Percentiles rank a stretch among this genome's conserved stretches.
phyloP scores from a whole-genome alignment of 2,329 filamentous ascomycete species.

The Teratosphaeria gauchensis region DNA sequence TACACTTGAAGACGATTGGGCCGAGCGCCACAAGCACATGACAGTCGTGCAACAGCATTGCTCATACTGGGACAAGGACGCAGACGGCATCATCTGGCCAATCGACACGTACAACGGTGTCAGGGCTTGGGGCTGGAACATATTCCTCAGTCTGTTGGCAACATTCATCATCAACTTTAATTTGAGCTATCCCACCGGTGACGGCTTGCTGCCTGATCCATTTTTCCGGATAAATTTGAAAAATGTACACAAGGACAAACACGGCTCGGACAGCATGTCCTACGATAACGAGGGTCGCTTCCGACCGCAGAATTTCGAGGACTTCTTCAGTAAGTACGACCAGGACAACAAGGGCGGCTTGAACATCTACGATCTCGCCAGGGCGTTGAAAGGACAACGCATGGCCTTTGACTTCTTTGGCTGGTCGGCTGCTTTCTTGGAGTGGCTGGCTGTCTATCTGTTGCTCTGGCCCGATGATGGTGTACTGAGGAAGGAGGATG shows the following conservation, averaged over 20 bases:
- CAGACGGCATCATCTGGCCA: constrained; percentile 46
- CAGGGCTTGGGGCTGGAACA: constrained; percentile 36
- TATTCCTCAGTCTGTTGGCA: constrained; percentile 35
- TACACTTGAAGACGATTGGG: constrained; percentile 31
- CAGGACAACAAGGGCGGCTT: constrained; percentile 29
- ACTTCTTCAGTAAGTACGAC: constrained; percentile 40
- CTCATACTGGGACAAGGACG: constrained; percentile 36
- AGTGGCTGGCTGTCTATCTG: constrained; percentile 43
- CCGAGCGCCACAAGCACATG: constrained; percentile 30
- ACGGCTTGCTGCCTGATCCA: constrained; percentile 33
- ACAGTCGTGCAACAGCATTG: constrained; percentile 45
- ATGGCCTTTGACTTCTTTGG: constrained; percentile 36
- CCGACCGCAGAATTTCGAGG: constrained; percentile 38
- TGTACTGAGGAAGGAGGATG: constrained; percentile 48
- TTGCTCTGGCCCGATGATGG: constrained; percentile 49
- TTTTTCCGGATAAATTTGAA: constrained; percentile 33
- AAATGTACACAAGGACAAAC: constrained; percentile 35
- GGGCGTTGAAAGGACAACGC: constrained; percentile 34
- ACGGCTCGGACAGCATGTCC: constrained; percentile 33
- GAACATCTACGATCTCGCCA: constrained; percentile 29
- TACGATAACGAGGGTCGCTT: constrained; percentile 40
- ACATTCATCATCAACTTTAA: constrained; percentile 40
- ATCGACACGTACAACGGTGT: constrained; percentile 42
- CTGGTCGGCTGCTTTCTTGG: constrained; percentile 36
- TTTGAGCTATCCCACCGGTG: constrained; percentile 41